Base-by-base conservation (phyloP, 2,329 filamentous ascomycete genomes). In the Fusarium sp. region DNA sequence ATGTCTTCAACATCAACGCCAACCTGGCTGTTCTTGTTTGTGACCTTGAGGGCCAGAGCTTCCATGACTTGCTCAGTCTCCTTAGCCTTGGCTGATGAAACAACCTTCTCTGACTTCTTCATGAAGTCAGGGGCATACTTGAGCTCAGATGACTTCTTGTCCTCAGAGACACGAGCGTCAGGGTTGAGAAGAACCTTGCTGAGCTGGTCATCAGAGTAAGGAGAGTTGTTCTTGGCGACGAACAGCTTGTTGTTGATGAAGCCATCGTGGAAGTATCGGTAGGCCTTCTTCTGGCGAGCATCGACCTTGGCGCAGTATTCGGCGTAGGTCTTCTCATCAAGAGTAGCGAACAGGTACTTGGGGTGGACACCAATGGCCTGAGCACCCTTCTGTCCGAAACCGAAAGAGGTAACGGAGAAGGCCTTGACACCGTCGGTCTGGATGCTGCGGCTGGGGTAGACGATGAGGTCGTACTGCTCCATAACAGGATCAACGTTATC, bases 351-450 rank as follows among this genome's bases (percentile, higher is more conserved):
- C 65, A 99, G 90, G 84, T 98, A 99, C 85, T 93, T 96, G 80
- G 97, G 94, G 83, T 99, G 96, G 59, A 99, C 93, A 87, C 96
- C 96, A 79, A 99, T 97, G 47, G 93, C 96, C 84, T 99, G 97
- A 32, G 96, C 94, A 81, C 96, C 96, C 90, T 99, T 99, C 85
- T 99, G 96, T 77, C 96, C 96, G 87, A 99, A 99, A 84, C 96
- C 96, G 83, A 99, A 99, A 1, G 97, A 99, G 11, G 97, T 99
- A 73, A 99, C 94, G 2, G 95, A 97, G 89, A 99, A 98, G 19
- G 96, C 97, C 86, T 98, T 99, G 88, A 99, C 89, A 73, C 96
- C 96, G 79, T 99, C 96, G 12, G 96, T 99, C 87, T 99, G 96
- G 78, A 99, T 95, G 83, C 91, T 93, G 79, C 94, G 93, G 85